Evolutionary conservation across 2,329 filamentous ascomycete species (phyloP).

Genomic region (Eurotiales sp.): DNA sequence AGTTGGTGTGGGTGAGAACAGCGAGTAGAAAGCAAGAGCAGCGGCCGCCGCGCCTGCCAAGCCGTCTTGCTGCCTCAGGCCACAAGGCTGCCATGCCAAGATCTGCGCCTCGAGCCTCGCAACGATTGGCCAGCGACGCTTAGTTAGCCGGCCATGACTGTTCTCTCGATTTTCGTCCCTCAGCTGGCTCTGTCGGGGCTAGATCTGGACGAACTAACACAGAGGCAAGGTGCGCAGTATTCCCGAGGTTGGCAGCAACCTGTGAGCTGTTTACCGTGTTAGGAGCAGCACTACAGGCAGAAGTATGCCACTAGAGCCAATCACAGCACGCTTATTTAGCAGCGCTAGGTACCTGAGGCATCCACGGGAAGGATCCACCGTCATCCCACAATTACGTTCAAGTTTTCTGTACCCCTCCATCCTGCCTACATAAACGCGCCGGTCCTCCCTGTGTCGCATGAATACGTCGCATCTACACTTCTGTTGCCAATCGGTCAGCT

Average conservation of each 20-base stretch:
- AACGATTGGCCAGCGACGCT: conserved; percentile 10
- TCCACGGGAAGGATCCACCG: conserved; percentile 14
- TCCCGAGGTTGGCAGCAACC: too few relatives aligned
- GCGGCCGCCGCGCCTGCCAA: conserved; percentile 10
- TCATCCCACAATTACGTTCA: conserved; percentile 16
- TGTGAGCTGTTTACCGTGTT: too few relatives aligned
- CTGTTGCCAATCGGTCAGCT: neutral
- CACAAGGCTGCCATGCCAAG: conserved; percentile 16
- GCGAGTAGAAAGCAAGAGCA: conserved; percentile 23
- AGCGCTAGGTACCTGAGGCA: conserved; percentile 10
- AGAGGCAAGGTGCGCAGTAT: too few relatives aligned
- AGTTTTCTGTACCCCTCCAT: conserved; percentile 15
- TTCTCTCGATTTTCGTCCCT: too few relatives aligned
- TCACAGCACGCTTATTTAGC: conserved; percentile 5
- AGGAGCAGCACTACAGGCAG: too few relatives aligned
- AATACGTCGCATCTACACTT: conserved; percentile 3
- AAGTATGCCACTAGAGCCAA: neutral
- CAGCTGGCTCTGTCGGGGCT: neutral
- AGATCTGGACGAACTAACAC: conserved; percentile 3
- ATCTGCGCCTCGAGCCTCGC: neutral
- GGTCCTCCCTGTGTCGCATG: neutral
- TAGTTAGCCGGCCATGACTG: too few relatives aligned
- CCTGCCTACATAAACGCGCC: neutral
- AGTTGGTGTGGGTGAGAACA: conserved; percentile 24
- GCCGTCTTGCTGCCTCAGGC: conserved; percentile 21